phyloP scores from a whole-genome alignment of 2,329 filamentous ascomycete species.

The Fusarium chlamydosporum region DNA sequence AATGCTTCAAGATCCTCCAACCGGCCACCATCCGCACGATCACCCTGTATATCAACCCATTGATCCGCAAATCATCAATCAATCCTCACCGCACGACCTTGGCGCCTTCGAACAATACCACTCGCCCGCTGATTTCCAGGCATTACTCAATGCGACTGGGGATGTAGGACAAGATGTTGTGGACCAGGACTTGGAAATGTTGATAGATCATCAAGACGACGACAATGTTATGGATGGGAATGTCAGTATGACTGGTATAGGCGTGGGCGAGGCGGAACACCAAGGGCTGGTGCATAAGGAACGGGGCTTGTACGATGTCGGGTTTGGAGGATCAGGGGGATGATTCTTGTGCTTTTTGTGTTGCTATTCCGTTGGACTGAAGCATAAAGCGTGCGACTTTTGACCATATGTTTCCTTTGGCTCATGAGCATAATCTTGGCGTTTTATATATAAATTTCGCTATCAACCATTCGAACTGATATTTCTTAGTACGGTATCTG shows the following conservation, averaged over 20 bases:
- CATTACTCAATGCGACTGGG: conserved; percentile 65
- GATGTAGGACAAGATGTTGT: conserved; percentile 59
- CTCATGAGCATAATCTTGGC: conserved; percentile 25
- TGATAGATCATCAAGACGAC: conserved; percentile 64
- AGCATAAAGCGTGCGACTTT: conserved; percentile 42
- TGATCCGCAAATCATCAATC: conserved; percentile 70
- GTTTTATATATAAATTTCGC: conserved; percentile 1
- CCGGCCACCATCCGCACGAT: conserved; percentile 47
- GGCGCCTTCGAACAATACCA: conserved; percentile 59
- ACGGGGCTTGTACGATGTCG: conserved; percentile 51
- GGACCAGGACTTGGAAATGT: conserved; percentile 66
- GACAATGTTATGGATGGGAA: conserved; percentile 51
- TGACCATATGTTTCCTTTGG: conserved; percentile 12
- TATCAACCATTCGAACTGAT: neutral
- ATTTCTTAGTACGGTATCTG: neutral
- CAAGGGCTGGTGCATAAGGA: conserved; percentile 46
- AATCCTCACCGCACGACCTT: conserved; percentile 51
- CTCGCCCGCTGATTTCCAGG: conserved; percentile 66
- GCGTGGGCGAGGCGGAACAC: conserved; percentile 22
- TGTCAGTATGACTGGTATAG: conserved; percentile 42
- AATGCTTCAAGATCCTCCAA: conserved; percentile 53
- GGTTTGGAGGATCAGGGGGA: conserved; percentile 47
- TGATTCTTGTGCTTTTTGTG: conserved; percentile 11
- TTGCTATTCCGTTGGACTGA: conserved; percentile 7
- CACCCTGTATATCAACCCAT: conserved; percentile 66